A percentile compares a stretch with the other conserved stretches of the same genome.
phyloP scores from a whole-genome alignment of 2,329 filamentous ascomycete species.

The Mycosphaerelloides madeirae region DNA sequence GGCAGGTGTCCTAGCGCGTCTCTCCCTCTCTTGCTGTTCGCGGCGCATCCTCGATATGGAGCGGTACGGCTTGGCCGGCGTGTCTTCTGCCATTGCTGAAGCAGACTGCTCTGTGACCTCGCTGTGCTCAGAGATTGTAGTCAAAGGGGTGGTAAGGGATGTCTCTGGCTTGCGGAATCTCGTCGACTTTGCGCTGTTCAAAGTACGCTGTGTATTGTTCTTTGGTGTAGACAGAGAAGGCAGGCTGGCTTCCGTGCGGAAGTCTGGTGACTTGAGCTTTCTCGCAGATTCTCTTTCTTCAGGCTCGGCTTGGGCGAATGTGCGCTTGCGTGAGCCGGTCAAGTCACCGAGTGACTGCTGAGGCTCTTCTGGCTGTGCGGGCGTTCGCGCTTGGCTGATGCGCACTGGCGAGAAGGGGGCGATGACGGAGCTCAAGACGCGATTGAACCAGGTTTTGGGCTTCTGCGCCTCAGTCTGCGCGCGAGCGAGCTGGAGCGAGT shows the following conservation, averaged over 20 bases:
- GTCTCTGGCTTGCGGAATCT: slow-evolving; percentile 5
- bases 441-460: no score
- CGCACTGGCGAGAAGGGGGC: no score
- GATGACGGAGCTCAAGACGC: no score
- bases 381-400: neutral
- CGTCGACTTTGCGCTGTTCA: slow-evolving; percentile 5
- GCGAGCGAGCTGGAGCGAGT: no score
- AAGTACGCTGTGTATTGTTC: slow-evolving; percentile 9
- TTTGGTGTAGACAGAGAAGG: neutral
- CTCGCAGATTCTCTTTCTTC: neutral
- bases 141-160: slow-evolving; percentile 12
- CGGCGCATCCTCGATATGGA: slow-evolving; percentile 1
- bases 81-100: slow-evolving; percentile 6
- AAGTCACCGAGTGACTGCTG: neutral
- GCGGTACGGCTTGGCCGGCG: slow-evolving; percentile 8
- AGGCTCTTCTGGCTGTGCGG: neutral
- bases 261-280: neutral
- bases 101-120: slow-evolving; percentile 15
- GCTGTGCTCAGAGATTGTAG: slow-evolving; percentile 23
- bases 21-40: slow-evolving; percentile 6
- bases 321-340: neutral
- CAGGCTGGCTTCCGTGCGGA: neutral
- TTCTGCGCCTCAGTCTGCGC: no score
- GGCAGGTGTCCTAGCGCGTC: slow-evolving; percentile 3
- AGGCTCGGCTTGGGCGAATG: neutral